Evolutionary conservation across 2,329 filamentous ascomycete genomes (phyloP).

Genomic region (Colletotrichum costaricense): DNA sequence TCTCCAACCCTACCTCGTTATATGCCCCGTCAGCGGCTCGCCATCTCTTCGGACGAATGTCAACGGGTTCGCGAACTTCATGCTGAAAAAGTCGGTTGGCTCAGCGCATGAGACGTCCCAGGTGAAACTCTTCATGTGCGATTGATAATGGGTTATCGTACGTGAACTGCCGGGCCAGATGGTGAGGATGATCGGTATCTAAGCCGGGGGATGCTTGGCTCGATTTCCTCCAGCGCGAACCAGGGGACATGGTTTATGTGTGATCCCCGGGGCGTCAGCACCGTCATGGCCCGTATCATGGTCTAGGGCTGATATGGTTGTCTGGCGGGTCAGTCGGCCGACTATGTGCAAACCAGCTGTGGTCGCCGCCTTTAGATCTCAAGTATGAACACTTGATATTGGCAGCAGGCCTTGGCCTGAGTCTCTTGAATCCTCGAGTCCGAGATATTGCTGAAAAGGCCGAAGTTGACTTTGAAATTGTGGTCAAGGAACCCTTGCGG

Average conservation of each 20-base stretch:
- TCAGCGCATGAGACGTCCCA: conserved; percentile 8
- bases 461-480: background rate
- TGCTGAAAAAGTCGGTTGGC: background rate
- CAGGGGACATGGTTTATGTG: conserved; percentile 3
- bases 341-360: background rate
- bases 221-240: background rate
- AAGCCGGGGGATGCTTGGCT: conserved; percentile 19
- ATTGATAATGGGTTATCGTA: conserved; percentile 14
- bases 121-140: conserved; percentile 24
- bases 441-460: background rate
- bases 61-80: conserved; percentile 21
- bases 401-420: background rate
- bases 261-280: background rate
- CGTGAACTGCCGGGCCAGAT: conserved; percentile 18
- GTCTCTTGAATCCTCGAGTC: background rate
- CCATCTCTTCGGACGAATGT: conserved; percentile 4
- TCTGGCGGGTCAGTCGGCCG: background rate
- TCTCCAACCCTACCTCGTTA: background rate
- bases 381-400: background rate
- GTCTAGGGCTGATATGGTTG: conserved; percentile 5
- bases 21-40: background rate
- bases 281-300: background rate
- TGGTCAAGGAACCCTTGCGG: conserved; percentile 23
- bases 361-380: background rate
- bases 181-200: background rate